These are phyloP conservation scores for Fusarium subtropicale DNA, from an alignment of 2,329 filamentous ascomycete species.

Conservation along the genomic window DNA sequence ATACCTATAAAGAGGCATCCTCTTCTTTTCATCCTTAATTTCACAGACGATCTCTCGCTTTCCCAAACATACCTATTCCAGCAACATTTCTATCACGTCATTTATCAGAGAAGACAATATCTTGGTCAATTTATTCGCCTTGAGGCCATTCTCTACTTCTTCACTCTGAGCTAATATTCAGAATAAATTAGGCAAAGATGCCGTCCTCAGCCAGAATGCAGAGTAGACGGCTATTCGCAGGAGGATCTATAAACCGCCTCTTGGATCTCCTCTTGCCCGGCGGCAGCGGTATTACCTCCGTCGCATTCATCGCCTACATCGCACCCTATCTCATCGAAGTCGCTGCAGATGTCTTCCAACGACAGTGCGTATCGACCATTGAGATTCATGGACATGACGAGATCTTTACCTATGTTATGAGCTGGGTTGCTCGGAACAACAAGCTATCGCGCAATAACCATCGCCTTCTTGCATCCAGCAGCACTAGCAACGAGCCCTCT, in stretches of 20 bases:
- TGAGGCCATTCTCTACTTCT: background rate
- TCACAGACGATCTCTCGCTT: background rate
- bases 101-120: background rate
- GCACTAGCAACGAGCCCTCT: background rate
- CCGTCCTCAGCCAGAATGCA: background rate
- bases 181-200: background rate
- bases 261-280: conserved; percentile 13
- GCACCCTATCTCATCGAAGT: conserved; percentile 11
- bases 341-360: background rate
- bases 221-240: background rate
- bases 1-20: background rate
- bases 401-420: conserved; percentile 31
- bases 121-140: background rate
- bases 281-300: background rate
- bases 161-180: background rate
- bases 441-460: conserved; percentile 27
- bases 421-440: conserved; percentile 23
- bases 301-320: conserved; percentile 6
- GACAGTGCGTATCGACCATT: conserved; percentile 23
- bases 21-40: background rate
- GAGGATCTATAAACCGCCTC: background rate
- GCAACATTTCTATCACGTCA: background rate
- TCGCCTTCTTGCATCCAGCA: conserved; percentile 27
- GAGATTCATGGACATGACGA: conserved; percentile 30
- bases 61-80: background rate